phyloP scores from a whole-genome alignment of 495 filamentous ascomycete genomes.

The Neurospora sp. region DNA sequence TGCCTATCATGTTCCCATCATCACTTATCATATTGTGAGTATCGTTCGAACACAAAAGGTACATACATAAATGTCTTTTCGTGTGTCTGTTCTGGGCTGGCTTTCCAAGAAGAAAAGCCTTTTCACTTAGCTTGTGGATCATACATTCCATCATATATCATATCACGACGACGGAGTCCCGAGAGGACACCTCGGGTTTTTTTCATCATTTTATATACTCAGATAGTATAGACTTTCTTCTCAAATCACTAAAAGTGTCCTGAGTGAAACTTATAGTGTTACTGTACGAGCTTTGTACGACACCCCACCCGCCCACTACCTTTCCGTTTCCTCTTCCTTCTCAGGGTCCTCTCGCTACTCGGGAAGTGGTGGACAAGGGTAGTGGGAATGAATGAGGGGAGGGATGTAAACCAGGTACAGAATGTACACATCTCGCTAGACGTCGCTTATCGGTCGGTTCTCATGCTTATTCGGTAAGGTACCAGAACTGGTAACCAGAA shows the following conservation, averaged over 20 bases:
- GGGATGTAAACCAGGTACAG: not conserved
- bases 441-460: not conserved
- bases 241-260: not conserved
- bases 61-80: not conserved
- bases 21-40: not conserved
- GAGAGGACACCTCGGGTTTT: not conserved
- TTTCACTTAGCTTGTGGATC: not conserved
- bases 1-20: not conserved
- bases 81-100: not conserved
- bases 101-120: not conserved
- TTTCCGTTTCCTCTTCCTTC: not conserved
- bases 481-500: not conserved
- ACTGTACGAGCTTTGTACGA: not conserved
- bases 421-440: not conserved
- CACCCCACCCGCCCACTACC: not conserved
- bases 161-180: not conserved
- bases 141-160: not conserved
- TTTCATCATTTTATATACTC: not conserved
- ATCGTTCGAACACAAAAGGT: not conserved
- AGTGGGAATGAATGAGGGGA: not conserved
- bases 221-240: not conserved
- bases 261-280: not conserved
- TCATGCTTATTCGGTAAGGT: not conserved
- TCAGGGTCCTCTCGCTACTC: not conserved
- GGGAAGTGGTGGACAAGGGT: not conserved